Evolutionary conservation across 257 asterid genomes (phyloP).

Genomic region (Nyctanthes arbortristis): DNA sequence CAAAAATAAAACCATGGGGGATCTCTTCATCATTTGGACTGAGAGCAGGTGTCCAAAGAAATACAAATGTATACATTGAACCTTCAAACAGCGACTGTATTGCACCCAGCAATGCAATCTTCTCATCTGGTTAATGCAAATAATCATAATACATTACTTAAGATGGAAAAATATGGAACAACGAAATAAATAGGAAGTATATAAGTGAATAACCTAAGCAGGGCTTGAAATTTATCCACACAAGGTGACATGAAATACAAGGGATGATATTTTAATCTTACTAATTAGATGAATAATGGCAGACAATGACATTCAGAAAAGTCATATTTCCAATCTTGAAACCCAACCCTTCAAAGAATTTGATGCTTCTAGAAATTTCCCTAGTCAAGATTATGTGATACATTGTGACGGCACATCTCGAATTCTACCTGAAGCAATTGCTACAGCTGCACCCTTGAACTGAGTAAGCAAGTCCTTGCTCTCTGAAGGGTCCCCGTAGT

Average conservation of each 20-base stretch:
- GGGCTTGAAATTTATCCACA: background rate
- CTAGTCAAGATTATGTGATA: background rate
- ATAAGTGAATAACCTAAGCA: background rate
- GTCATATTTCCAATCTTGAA: background rate
- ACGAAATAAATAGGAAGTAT: background rate
- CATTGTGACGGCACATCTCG: background rate
- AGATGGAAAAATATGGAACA: constrained; percentile 10
- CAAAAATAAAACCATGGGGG: constrained; percentile 94
- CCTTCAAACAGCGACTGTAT: constrained; percentile 98
- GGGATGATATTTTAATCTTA: background rate
- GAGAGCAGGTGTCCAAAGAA: constrained; percentile 97
- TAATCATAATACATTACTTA: constrained; percentile 22
- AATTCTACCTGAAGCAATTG: constrained; percentile 14
- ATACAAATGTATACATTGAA: constrained; percentile 96
- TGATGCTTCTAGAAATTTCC: background rate
- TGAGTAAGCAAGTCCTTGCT: constrained; percentile 3
- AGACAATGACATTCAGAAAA: too few relatives aligned
- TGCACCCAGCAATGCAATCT: constrained; percentile 94
- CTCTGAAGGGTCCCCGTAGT: constrained; percentile 13
- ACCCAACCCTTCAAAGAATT: background rate
- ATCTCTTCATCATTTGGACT: constrained; percentile 95
- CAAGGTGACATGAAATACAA: background rate
- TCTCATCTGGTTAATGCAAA: constrained; percentile 72
- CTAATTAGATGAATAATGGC: background rate
- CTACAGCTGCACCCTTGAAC: constrained; percentile 10